These are phyloP conservation scores for Aspergillus carlsbadensis DNA, from an alignment of 495 filamentous ascomycete genomes.

Conservation along the genomic window DNA sequence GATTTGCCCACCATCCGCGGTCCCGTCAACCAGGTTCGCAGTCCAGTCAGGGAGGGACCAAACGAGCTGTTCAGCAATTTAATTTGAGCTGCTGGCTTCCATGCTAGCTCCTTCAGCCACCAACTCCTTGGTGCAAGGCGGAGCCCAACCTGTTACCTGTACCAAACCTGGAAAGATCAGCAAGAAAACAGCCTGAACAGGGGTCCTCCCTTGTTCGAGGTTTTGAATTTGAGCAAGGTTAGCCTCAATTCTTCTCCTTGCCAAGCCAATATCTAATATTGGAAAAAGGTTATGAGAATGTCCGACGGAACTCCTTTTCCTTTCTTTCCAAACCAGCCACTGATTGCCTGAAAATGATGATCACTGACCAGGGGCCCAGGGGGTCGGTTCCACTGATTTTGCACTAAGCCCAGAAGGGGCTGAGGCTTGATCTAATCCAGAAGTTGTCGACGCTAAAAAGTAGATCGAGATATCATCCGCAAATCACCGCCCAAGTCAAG, in stretches of 20 bases:
- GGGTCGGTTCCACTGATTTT: background rate
- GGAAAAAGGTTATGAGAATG: background rate
- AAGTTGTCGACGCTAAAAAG: conserved; percentile 12
- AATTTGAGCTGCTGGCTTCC: conserved; percentile 3
- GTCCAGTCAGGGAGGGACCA: background rate
- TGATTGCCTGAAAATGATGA: conserved; percentile 3
- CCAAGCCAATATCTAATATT: conserved; percentile 2
- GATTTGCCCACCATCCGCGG: conserved; percentile 20
- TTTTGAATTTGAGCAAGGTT: conserved; percentile 1
- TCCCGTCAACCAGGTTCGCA: conserved; percentile 24
- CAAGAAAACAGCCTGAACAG: background rate
- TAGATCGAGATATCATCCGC: conserved; percentile 13
- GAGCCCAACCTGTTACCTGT: background rate
- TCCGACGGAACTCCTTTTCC: conserved; percentile 3
- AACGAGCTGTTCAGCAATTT: background rate
- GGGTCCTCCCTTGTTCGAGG: conserved; percentile 1
- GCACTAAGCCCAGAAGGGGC: conserved; percentile 9
- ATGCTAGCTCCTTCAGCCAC: conserved; percentile 13
- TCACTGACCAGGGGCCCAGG: conserved; percentile 14
- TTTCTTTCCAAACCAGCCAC: background rate
- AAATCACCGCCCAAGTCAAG: conserved; percentile 8
- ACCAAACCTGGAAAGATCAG: background rate
- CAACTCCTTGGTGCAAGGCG: background rate
- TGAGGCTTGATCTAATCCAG: conserved; percentile 8
- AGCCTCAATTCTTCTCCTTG: background rate